Evolutionary conservation across 495 filamentous ascomycete genomes (phyloP).

Genomic region (Talaromyces adpressus): DNA sequence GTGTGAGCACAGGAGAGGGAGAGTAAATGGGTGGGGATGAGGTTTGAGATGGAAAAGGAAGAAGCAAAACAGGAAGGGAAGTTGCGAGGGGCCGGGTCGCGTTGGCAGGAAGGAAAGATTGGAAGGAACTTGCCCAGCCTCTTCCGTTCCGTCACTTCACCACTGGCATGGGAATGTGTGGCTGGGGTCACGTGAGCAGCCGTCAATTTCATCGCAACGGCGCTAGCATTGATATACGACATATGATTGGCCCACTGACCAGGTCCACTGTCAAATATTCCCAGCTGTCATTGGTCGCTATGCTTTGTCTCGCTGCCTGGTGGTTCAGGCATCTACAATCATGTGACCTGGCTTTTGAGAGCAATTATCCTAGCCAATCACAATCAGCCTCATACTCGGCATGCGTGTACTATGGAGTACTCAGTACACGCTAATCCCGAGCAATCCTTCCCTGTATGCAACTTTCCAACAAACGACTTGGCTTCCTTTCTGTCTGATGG

Average conservation of each 20-base stretch:
- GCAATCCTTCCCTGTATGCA: not conserved
- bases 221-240: not conserved
- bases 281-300: not conserved
- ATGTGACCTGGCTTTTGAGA: not conserved
- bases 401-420: too few relatives aligned
- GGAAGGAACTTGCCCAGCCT: slow-evolving; percentile 6
- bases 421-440: not conserved
- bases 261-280: not conserved
- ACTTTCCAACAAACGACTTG: not conserved
- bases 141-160: not conserved
- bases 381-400: not conserved
- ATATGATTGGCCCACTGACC: not conserved
- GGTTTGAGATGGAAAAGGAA: not conserved
- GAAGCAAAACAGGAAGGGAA: slow-evolving; percentile 4
- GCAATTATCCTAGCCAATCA: not conserved
- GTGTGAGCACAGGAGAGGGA: too few relatives aligned
- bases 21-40: not conserved
- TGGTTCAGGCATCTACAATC: not conserved
- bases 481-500: not conserved
- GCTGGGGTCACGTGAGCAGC: slow-evolving; percentile 20
- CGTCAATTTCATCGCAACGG: not conserved
- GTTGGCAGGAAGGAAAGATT: not conserved
- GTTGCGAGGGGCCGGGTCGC: slow-evolving; percentile 9
- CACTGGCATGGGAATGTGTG: slow-evolving; percentile 12
- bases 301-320: not conserved